These are phyloP conservation scores for Trichoderma lentiforme DNA, from an alignment of 2,329 filamentous ascomycete genomes.

Conservation along the genomic window DNA sequence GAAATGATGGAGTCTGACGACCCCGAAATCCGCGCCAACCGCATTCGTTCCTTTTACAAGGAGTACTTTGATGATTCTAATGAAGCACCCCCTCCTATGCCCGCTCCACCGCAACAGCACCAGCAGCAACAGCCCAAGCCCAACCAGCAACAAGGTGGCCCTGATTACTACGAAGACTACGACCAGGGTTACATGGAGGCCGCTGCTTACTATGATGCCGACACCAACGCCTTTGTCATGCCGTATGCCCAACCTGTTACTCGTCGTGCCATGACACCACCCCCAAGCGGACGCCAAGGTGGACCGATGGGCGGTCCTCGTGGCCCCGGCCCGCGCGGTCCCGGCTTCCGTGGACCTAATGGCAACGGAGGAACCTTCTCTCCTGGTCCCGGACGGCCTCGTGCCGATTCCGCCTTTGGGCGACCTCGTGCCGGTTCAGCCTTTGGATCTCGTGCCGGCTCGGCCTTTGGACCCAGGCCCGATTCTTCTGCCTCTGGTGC, in stretches of 20 bases:
- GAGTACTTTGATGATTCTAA: slow-evolving; percentile 94
- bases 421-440: slow-evolving; percentile 53
- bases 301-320: slow-evolving; percentile 28
- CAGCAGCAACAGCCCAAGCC: slow-evolving; percentile 28
- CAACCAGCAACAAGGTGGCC: slow-evolving; percentile 27
- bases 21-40: slow-evolving; percentile 89
- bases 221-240: slow-evolving; percentile 69
- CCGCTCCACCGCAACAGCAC: slow-evolving; percentile 30
- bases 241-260: slow-evolving; percentile 81
- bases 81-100: slow-evolving; percentile 42
- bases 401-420: slow-evolving; percentile 47
- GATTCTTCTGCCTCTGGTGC: slow-evolving; percentile 61
- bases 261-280: slow-evolving; percentile 93
- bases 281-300: slow-evolving; percentile 57
- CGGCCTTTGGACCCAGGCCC: slow-evolving; percentile 39
- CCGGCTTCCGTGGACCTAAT: slow-evolving; percentile 19
- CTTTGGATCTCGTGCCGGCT: slow-evolving; percentile 51
- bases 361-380: slow-evolving; percentile 44
- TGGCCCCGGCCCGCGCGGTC: slow-evolving; percentile 21
- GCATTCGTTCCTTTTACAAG: slow-evolving; percentile 98
- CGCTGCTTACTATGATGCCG: slow-evolving; percentile 61
- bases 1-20: slow-evolving; percentile 78
- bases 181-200: slow-evolving; percentile 67
- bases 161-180: slow-evolving; percentile 71
- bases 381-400: slow-evolving; percentile 43